phyloP scores from a whole-genome alignment of 2,329 filamentous ascomycete genomes.

The Clonostachys sp. region DNA sequence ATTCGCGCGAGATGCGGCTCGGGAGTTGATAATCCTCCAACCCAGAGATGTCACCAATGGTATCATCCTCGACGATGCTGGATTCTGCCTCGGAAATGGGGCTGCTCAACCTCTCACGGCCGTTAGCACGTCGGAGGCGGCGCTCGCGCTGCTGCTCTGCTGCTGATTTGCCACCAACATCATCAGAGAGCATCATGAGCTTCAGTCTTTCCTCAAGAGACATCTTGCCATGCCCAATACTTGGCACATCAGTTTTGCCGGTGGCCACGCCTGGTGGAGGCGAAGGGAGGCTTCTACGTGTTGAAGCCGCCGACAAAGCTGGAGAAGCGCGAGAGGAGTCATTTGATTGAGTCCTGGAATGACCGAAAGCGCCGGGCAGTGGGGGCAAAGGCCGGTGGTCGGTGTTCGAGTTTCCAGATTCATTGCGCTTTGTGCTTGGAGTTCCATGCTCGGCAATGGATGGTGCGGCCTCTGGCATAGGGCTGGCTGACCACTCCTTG shows the following conservation, averaged over 20 bases:
- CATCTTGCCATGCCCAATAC: constrained; percentile 71
- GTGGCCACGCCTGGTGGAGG: constrained; percentile 62
- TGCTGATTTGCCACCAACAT: constrained; percentile 50
- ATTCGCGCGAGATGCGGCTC: constrained; percentile 84
- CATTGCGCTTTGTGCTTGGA: constrained; percentile 57
- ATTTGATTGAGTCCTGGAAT: constrained; percentile 29
- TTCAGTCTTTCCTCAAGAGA: constrained; percentile 80
- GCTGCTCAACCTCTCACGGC: constrained; percentile 44
- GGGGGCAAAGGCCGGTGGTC: constrained; percentile 85
- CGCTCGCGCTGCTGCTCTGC: constrained; percentile 65
- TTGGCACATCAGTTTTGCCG: constrained; percentile 74
- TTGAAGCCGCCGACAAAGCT: constrained; percentile 65
- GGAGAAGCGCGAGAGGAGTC: constrained; percentile 51
- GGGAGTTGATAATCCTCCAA: constrained; percentile 63
- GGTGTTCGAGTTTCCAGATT: constrained; percentile 72
- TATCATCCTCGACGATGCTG: constrained; percentile 48
- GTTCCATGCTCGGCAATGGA: constrained; percentile 33
- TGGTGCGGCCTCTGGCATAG: constrained; percentile 53
- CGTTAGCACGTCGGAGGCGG: constrained; percentile 58
- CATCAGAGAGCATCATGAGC: constrained; percentile 82
- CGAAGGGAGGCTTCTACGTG: constrained; percentile 69
- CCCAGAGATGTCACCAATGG: constrained; percentile 54
- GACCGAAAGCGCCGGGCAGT: constrained; percentile 57
- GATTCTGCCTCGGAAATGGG: constrained; percentile 31
- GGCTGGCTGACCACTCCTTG: constrained; percentile 59